Percentiles rank a stretch among this genome's conserved stretches.
Evolutionary conservation across 2,329 filamentous ascomycete species (phyloP).

Genomic region (Leptographium galeiforme): DNA sequence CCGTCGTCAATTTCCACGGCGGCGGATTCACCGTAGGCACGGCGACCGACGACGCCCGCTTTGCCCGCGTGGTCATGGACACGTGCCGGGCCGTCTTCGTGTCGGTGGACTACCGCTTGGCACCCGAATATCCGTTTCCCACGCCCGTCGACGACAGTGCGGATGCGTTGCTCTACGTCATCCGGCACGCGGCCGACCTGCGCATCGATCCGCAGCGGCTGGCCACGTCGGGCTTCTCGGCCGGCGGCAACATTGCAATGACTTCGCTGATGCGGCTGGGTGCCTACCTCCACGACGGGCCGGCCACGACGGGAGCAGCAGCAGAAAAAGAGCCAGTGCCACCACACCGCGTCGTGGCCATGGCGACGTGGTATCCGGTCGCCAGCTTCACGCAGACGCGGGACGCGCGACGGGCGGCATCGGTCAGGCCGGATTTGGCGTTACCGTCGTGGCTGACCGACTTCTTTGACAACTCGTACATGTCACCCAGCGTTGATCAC

Average conservation of each 20-base stretch:
- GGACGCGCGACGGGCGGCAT: conserved; percentile 39
- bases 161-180: conserved; percentile 49
- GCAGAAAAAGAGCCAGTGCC: conserved; percentile 12
- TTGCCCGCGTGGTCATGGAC: conserved; percentile 39
- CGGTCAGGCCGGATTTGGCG: conserved; percentile 41
- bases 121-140: conserved; percentile 51
- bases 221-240: conserved; percentile 50
- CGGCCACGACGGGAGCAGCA: conserved; percentile 12
- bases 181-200: conserved; percentile 40
- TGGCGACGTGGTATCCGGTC: conserved; percentile 43
- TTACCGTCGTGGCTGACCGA: conserved; percentile 44
- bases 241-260: conserved; percentile 43
- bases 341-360: conserved; percentile 33
- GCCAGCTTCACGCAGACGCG: conserved; percentile 47
- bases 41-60: conserved; percentile 49
- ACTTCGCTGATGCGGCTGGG: conserved; percentile 24
- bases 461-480: conserved; percentile 49
- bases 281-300: conserved; percentile 9
- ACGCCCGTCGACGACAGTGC: conserved; percentile 52
- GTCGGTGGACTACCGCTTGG: conserved; percentile 54
- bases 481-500: conserved; percentile 30
- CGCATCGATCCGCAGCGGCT: conserved; percentile 42
- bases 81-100: conserved; percentile 41
- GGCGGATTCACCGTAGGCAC: conserved; percentile 53
- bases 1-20: conserved; percentile 54